Evolutionary conservation across 75 land plant species (phyloP), one percentile per base, ranked within the genome.

Genomic region (Azolla pinnata): DNA sequence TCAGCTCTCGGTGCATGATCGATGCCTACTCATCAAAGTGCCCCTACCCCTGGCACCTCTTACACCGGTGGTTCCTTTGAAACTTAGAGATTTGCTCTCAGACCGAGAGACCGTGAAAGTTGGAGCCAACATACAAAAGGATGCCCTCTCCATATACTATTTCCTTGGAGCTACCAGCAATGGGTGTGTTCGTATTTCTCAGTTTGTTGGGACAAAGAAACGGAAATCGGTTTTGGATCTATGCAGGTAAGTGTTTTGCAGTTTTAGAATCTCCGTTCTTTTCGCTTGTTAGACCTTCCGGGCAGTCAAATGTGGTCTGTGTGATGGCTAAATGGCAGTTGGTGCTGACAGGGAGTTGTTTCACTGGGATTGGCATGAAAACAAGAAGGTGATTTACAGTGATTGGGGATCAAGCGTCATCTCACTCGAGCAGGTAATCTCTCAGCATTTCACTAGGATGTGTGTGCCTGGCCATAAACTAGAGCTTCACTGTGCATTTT

Each of bases 341-440:
- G 49, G 17, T 17, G 49, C 49, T 46, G 2, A 46, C 17, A 46
- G 49, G 49, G 49, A 46, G 4, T 23, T 46, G n/a, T 46, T 4
- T 46, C 49, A 46, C 2, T 46, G 49, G 49, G 49, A 46, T 46
- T 46, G 49, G 49, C 2, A 3, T 46, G 49, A 4, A 46, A 46
- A 46, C n/a, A 46, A 46, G 49, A 17, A 46, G 21, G 4, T 46
- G 2, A 4, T 18, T 14, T 4, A 2, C 12, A 46, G 49, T 17
- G 21, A 46, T 14, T 46, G 49, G 49, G 14, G 23, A 46, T 46
- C 14, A 14, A 46, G 21, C 23, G 49, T 18, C 23, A 2, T 46
- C 4, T 46, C 49, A 17, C 49, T 46, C 21, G 49, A 46, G 21
- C 49, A 46, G 49, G 49, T 46, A 4, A n/a, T n/a, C n/a, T n/a